Evolutionary conservation across 805 yeast genomes (phyloP).

Genomic region (Zygotorulaspora florentina): DNA sequence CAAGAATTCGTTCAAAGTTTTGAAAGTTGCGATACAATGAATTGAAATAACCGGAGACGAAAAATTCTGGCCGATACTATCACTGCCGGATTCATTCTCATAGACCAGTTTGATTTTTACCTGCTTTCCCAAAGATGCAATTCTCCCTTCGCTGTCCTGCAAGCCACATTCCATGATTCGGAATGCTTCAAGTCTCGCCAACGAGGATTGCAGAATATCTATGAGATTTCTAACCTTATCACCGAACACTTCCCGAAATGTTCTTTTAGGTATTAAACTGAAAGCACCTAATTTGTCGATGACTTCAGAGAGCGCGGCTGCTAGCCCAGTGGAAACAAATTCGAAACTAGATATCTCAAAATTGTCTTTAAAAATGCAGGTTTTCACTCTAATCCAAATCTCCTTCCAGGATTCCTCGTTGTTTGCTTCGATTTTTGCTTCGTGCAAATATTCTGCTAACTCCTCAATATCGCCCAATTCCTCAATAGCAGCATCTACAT

Average conservation of each 20-base stretch:
- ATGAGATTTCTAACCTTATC: conserved; percentile 45
- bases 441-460: conserved; percentile 22
- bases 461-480: conserved; percentile 24
- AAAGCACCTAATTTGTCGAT: conserved; percentile 24
- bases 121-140: conserved; percentile 67
- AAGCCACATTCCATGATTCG: conserved; percentile 48
- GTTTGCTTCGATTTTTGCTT: conserved; percentile 22
- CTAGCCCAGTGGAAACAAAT: conserved; percentile 62
- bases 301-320: conserved; percentile 35
- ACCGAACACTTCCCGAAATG: conserved; percentile 42
- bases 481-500: conserved; percentile 22
- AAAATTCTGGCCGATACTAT: conserved; percentile 26
- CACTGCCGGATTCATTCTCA: conserved; percentile 32
- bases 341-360: conserved; percentile 65
- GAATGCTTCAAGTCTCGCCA: conserved; percentile 70
- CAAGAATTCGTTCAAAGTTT: conserved; percentile 43
- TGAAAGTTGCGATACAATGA: conserved; percentile 52
- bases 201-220: conserved; percentile 61
- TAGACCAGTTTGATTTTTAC: conserved; percentile 52
- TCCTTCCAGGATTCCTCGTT: conserved; percentile 31
- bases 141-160: conserved; percentile 39
- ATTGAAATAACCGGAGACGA: conserved; percentile 37
- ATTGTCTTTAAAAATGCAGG: conserved; percentile 32
- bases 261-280: conserved; percentile 37
- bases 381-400: conserved; percentile 40